Conservation (phyloP, 2,329 filamentous ascomycete genomes). For the Microascus cirrosus region DNA sequence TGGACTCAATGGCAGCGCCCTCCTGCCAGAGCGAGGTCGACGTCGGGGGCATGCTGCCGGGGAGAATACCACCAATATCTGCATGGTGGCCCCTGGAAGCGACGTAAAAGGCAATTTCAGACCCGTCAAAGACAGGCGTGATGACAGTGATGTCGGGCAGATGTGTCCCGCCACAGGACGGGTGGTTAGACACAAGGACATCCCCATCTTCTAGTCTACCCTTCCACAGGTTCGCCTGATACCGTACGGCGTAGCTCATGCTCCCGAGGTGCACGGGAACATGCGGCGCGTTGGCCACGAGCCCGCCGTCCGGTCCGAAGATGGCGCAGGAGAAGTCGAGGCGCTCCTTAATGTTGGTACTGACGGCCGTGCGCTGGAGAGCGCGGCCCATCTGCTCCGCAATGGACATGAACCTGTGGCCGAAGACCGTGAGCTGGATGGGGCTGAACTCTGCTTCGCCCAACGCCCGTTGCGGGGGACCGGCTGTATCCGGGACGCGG, state of each 20-base stretch:
- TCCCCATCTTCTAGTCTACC: slow-evolving; percentile 34
- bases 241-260: slow-evolving; percentile 72
- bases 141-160: slow-evolving; percentile 73
- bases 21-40: slow-evolving; percentile 54
- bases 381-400: slow-evolving; percentile 76
- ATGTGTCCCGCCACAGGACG: slow-evolving; percentile 58
- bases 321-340: slow-evolving; percentile 75
- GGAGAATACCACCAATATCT: slow-evolving; percentile 66
- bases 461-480: neutral
- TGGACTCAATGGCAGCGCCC: slow-evolving; percentile 50
- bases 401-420: slow-evolving; percentile 76
- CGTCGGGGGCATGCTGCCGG: slow-evolving; percentile 69
- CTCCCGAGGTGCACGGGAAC: slow-evolving; percentile 70
- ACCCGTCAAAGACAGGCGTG: slow-evolving; percentile 60
- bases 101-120: slow-evolving; percentile 68
- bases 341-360: slow-evolving; percentile 72
- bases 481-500: slow-evolving; percentile 27
- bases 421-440: slow-evolving; percentile 70
- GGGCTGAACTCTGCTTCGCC: slow-evolving; percentile 24
- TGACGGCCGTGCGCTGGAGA: slow-evolving; percentile 70
- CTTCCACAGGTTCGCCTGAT: slow-evolving; percentile 69
- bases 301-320: slow-evolving; percentile 63
- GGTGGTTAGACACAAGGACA: too few relatives aligned
- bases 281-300: slow-evolving; percentile 72
- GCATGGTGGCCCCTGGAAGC: slow-evolving; percentile 61